These are phyloP conservation scores for Colletotrichum graminicola DNA, from an alignment of 2,329 filamentous ascomycete species.

Conservation along the genomic window DNA sequence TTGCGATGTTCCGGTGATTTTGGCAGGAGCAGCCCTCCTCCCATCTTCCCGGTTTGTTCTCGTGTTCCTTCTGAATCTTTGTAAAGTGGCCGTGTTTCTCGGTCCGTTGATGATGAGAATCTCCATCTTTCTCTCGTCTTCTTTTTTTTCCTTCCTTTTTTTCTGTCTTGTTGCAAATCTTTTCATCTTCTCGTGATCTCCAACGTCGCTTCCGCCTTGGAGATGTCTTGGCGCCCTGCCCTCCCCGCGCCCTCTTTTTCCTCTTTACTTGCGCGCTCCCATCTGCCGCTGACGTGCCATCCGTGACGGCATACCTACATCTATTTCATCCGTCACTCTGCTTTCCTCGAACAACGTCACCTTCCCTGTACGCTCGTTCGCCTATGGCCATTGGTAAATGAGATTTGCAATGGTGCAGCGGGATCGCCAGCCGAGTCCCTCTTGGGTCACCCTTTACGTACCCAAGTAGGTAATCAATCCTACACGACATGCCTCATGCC, in stretches of 20 bases:
- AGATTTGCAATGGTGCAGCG: neutral
- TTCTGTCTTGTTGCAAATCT: accelerated
- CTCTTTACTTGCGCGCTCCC: neutral
- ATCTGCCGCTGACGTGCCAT: neutral
- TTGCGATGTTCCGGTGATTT: neutral
- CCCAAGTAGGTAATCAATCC: neutral
- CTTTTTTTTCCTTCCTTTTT: no score
- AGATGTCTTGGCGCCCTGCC: neutral
- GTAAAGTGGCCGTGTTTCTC: slow-evolving; percentile 34
- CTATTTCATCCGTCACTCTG: neutral
- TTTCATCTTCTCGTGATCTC: neutral
- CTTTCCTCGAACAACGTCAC: neutral
- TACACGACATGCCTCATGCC: neutral
- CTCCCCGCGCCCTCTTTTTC: neutral
- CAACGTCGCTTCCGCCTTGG: neutral
- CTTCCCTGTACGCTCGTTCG: neutral
- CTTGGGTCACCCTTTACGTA: no score
- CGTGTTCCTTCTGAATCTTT: slow-evolving; percentile 30
- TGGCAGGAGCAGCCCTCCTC: neutral
- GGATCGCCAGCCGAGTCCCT: neutral
- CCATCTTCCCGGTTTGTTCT: slow-evolving; percentile 23
- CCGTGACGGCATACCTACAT: neutral
- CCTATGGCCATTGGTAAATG: neutral
- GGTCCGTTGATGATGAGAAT: slow-evolving; percentile 19
- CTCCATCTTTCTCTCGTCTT: neutral